Evolutionary conservation across 306 rosid species (phyloP).

Genomic region (Fragaria nilgerrensis): DNA sequence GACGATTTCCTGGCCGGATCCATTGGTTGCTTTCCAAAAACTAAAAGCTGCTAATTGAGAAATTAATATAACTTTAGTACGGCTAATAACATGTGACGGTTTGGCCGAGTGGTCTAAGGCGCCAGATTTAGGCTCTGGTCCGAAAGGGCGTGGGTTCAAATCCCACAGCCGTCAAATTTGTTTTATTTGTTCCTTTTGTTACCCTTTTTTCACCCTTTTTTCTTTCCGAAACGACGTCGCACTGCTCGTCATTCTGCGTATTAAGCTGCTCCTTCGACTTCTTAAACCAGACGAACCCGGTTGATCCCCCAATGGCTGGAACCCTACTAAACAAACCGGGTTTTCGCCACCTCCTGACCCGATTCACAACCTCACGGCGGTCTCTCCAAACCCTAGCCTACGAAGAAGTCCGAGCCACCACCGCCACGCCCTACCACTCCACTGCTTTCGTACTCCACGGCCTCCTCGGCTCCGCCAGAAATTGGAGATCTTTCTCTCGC

Average conservation of each 20-base stretch:
- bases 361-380: conserved; percentile 45
- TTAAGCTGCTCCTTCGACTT: background rate
- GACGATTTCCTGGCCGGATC: no score
- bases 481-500: conserved; percentile 85
- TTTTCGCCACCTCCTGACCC: conserved; percentile 30
- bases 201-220: background rate
- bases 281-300: background rate
- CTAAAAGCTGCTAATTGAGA: no score
- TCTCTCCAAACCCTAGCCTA: conserved; percentile 62
- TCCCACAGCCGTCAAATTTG: conserved; percentile 70
- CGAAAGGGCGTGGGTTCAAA: conserved; percentile 98
- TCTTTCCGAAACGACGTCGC: background rate
- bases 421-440: conserved; percentile 52
- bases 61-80: no score
- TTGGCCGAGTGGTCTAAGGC: conserved; percentile 98
- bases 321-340: conserved; percentile 35
- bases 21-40: no score
- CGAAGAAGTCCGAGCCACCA: conserved; percentile 60
- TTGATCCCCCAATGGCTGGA: conserved; percentile 44
- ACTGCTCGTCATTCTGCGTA: background rate
- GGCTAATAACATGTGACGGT: conserved; percentile 37
- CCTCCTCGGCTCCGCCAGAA: conserved; percentile 75
- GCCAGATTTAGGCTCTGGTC: conserved; percentile 98
- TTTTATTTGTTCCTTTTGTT: rapidly evolving
- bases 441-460: conserved; percentile 85